Evolutionary conservation across 2,329 filamentous ascomycete genomes (phyloP).

Genomic region (Epichloe baconii): DNA sequence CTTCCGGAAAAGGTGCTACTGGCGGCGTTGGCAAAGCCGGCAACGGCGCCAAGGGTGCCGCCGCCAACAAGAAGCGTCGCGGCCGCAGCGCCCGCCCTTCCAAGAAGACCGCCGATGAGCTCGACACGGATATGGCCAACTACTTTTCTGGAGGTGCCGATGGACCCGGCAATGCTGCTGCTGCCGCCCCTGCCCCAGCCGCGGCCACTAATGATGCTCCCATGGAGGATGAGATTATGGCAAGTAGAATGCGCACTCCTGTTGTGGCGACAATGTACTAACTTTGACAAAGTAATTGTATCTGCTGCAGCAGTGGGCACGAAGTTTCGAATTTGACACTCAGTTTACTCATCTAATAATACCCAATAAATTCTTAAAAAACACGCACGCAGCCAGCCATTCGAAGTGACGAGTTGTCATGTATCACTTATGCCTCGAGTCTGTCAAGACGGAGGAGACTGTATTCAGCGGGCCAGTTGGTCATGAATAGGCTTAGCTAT

Average conservation of each 20-base stretch:
- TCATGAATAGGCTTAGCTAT: not conserved
- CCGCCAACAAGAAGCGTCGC: constrained; percentile 40
- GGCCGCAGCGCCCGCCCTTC: constrained; percentile 50
- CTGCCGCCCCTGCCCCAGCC: constrained; percentile 28
- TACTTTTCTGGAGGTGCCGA: constrained; percentile 56
- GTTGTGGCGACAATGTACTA: not conserved
- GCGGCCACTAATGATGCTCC: constrained; percentile 39
- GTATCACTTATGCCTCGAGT: not conserved
- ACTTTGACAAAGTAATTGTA: constrained; percentile 1
- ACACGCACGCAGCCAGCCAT: not conserved
- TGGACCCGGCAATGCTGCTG: constrained; percentile 32
- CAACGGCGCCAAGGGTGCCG: constrained; percentile 30
- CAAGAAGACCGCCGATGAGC: constrained; percentile 87
- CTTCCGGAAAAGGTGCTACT: constrained; percentile 45
- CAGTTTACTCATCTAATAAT: constrained; percentile 2
- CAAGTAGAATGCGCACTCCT: constrained; percentile 11
- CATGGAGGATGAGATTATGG: constrained; percentile 56
- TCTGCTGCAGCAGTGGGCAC: not conserved
- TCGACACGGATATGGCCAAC: constrained; percentile 95
- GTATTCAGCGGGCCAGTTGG: not conserved
- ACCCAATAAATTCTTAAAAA: constrained; percentile 4
- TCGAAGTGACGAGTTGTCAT: not conserved
- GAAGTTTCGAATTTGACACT: not conserved
- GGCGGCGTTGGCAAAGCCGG: constrained; percentile 23
- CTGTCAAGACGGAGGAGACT: not conserved